Evolutionary conservation across 805 yeast species (phyloP).

Genomic region (Metschnikowia proteae): DNA sequence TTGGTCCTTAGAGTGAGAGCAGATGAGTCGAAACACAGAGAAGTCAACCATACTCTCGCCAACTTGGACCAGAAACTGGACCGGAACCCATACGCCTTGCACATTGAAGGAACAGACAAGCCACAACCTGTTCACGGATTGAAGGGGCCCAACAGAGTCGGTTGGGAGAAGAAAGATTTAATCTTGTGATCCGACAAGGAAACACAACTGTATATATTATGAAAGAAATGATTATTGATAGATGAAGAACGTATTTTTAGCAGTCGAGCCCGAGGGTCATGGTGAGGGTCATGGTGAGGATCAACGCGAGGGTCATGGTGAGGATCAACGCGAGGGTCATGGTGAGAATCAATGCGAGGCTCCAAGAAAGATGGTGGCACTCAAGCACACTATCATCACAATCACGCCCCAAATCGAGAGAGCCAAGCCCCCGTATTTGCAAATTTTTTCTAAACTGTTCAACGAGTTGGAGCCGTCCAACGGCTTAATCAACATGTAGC

Average conservation of each 20-base stretch:
- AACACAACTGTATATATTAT: neutral
- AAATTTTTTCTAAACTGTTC: constrained; percentile 26
- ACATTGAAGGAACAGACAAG: constrained; percentile 32
- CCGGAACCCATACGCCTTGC: constrained; percentile 62
- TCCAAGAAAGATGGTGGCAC: constrained; percentile 45
- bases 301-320: constrained; percentile 24
- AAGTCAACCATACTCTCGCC: constrained; percentile 74
- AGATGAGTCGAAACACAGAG: constrained; percentile 76
- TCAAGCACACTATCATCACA: constrained; percentile 66
- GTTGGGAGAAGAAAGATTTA: constrained; percentile 43
- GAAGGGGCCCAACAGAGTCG: constrained; percentile 28
- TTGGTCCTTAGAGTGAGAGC: constrained; percentile 62
- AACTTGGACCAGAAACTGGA: constrained; percentile 51
- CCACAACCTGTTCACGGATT: constrained; percentile 40
- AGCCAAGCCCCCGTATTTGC: constrained; percentile 49
- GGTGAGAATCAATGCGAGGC: constrained; percentile 28
- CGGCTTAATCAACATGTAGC: constrained; percentile 65
- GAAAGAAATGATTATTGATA: neutral
- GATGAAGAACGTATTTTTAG: neutral
- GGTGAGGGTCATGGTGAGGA: neutral
- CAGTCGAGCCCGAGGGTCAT: neutral
- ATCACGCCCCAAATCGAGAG: constrained; percentile 65
- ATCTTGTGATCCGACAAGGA: constrained; percentile 14
- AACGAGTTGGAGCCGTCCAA: constrained; percentile 24
- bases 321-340: constrained; percentile 11